Conservation (phyloP, 495 filamentous ascomycete genomes). For the Penicillium verhagenii region DNA sequence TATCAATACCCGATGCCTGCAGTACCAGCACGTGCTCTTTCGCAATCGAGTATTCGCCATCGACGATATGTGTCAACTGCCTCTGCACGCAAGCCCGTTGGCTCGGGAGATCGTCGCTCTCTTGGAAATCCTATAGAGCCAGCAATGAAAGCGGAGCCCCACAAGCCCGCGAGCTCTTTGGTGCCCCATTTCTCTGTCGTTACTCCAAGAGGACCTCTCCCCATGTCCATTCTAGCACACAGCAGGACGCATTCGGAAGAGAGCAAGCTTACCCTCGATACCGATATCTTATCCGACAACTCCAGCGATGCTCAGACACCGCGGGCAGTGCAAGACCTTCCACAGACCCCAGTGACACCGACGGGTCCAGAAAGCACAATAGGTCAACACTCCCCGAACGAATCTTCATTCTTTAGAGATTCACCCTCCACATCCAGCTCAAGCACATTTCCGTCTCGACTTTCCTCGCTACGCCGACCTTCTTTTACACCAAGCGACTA, state of each 20-base stretch:
- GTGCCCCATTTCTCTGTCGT: conserved; percentile 45
- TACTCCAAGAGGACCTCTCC: conserved; percentile 6
- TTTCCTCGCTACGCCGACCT: conserved; percentile 21
- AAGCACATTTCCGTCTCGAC: conserved; percentile 20
- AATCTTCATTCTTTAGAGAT: conserved; percentile 5
- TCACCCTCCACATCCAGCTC: conserved; percentile 20
- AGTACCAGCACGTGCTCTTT: conserved; percentile 30
- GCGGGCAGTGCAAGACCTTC: neutral
- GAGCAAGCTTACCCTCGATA: conserved; percentile 10
- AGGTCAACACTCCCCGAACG: neutral
- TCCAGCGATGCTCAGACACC: neutral
- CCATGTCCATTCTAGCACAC: conserved; percentile 10
- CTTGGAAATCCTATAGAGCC: conserved; percentile 28
- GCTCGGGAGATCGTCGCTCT: conserved; percentile 36
- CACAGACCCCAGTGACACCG: neutral
- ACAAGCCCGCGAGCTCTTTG: conserved; percentile 25
- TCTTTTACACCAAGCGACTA: conserved; percentile 22
- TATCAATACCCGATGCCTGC: conserved; percentile 18
- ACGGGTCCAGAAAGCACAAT: neutral
- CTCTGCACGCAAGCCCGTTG: conserved; percentile 39
- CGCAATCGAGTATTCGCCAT: conserved; percentile 20
- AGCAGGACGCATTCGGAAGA: conserved; percentile 14
- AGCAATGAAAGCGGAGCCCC: conserved; percentile 17
- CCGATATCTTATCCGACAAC: neutral
- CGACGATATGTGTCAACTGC: conserved; percentile 28